Evolutionary conservation across 768 basidiomycete species (phyloP).

Genomic region (Boletus tomentosulus): DNA sequence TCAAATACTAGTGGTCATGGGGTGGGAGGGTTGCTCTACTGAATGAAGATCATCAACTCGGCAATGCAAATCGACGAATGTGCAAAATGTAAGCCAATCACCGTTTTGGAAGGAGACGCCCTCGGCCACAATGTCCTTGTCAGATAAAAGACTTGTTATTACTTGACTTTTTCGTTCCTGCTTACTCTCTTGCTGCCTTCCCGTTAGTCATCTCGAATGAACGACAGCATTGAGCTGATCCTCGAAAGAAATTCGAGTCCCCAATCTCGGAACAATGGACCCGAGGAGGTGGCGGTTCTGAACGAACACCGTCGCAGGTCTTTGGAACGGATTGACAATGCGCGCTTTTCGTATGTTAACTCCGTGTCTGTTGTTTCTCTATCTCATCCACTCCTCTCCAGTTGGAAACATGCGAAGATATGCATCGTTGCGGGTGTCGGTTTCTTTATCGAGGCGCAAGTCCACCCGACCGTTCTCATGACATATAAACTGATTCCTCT

Average conservation of each 20-base stretch:
- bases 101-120: neutral
- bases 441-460: slow-evolving; percentile 83
- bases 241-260: neutral
- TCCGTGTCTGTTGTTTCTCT: neutral
- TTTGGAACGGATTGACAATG: slow-evolving; percentile 80
- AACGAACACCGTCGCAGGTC: slow-evolving; percentile 73
- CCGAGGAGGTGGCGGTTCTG: slow-evolving; percentile 30
- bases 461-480: slow-evolving; percentile 4
- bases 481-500: neutral
- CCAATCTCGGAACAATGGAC: neutral
- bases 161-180: slow-evolving; percentile 1
- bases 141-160: slow-evolving; percentile 13
- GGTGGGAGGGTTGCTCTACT: neutral
- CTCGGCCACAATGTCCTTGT: slow-evolving; percentile 2
- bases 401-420: slow-evolving; percentile 82
- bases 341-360: slow-evolving; percentile 66
- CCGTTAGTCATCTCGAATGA: slow-evolving; percentile 12
- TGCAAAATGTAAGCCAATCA: slow-evolving; percentile 17
- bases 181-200: neutral
- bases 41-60: slow-evolving; percentile 2
- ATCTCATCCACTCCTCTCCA: slow-evolving; percentile 21
- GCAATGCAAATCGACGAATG: slow-evolving; percentile 17
- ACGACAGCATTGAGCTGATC: neutral
- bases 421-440: slow-evolving; percentile 68
- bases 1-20: neutral